Evolutionary conservation across 371 early-diverging fungal genomes (phyloP), one percentile per base, ranked within the genome.

Genomic region (Mortierella sp.): DNA sequence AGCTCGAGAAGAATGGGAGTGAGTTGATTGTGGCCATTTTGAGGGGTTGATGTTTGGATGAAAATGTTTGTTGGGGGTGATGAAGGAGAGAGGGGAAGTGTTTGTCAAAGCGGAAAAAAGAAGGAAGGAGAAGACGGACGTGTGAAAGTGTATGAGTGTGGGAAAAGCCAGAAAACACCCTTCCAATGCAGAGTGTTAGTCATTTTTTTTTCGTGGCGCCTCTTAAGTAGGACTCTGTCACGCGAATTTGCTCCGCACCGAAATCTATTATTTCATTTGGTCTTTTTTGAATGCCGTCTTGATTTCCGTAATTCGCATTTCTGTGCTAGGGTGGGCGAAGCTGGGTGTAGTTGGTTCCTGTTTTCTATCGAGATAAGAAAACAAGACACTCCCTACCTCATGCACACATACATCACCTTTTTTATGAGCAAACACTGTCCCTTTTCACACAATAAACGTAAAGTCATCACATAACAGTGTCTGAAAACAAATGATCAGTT

Each of bases 1-100:
- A 78, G 75, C 82, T 72, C 13, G 54, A 55, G 74, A 76, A 80
- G 82, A 87, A 81, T 68, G 81, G 78, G 68, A 81, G 88, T 68
- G 45, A 6, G 79, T 52, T 42, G 54, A n/a, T 8, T 55, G 19
- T 34, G 44, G 72, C 65, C 75, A 78, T 82, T 26, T 13, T 65
- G 57, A 26, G 52, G 45, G 16, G 24, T 24, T 54, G 54, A 2
- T 60, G 34, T n/a, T n/a, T 63, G n/a, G 5, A 5, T 38, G 42
- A 38, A 38, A 3, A 42, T 26, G 44, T 38, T 6, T 44, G 2
- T 42, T n/a, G 2, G 24, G 13, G 44, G 24, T 3, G 48, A 47
- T 71, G 47, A 71, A 45, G n/a, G 50, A 50, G 16, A 50, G 50
- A 71, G 45, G 21, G 13, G 70, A 70, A 60, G 63, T 16, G 10